Evolutionary conservation across 192 early-diverging fungal genomes (phyloP).

Genomic region (Spinellus fusiger): DNA sequence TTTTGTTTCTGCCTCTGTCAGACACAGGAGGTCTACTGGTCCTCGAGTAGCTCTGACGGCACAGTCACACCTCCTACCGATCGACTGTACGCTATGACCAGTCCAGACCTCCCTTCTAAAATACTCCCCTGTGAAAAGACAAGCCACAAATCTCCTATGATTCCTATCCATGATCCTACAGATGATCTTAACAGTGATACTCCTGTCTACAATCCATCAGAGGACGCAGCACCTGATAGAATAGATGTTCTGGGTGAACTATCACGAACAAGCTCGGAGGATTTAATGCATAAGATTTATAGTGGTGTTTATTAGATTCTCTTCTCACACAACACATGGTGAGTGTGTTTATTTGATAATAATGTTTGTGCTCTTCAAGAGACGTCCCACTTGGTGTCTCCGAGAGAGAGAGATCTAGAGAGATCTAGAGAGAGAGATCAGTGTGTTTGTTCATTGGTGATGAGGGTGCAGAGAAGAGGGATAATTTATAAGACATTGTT

Average conservation of each 20-base stretch:
- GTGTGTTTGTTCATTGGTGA: too few species aligned
- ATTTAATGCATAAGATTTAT: conserved; percentile 33
- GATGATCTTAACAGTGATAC: conserved; percentile 33
- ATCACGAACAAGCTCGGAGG: conserved; percentile 23
- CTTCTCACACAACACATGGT: too few species aligned
- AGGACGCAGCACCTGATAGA: conserved; percentile 3
- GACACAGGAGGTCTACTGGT: background rate
- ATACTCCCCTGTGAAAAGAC: background rate
- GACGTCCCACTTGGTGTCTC: too few species aligned
- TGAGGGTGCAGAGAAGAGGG: too few species aligned
- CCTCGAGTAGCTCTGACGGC: conserved; percentile 24
- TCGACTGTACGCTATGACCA: background rate
- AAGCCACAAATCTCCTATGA: background rate
- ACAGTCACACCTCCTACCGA: conserved; percentile 15
- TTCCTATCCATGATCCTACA: conserved; percentile 28
- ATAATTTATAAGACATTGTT: too few species aligned
- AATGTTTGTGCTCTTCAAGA: too few species aligned
- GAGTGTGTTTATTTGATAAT: too few species aligned
- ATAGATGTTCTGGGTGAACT: conserved; percentile 22
- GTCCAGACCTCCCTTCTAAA: background rate
- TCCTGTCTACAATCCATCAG: conserved; percentile 24
- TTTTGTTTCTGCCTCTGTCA: conserved; percentile 12
- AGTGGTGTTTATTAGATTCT: conserved; percentile 12
- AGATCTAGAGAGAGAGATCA: too few species aligned
- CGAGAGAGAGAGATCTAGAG: too few species aligned